Evolutionary conservation across 2,329 filamentous ascomycete genomes (phyloP), one percentile per base, ranked within the genome.

Genomic region (Waltergamsia citrina): DNA sequence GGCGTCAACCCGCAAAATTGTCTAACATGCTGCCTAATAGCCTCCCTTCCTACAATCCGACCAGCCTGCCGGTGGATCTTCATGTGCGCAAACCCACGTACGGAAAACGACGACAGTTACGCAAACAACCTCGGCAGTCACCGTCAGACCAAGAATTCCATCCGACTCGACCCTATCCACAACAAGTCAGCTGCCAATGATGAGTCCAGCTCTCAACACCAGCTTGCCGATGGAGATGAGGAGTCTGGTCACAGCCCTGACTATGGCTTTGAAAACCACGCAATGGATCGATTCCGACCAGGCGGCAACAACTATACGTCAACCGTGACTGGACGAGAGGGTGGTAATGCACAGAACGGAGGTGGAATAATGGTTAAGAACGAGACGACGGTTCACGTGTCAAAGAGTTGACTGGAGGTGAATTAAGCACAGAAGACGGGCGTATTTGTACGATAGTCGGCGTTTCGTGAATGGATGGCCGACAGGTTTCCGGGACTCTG

Each of bases 201-300:
- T 14, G 37, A 36, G 19, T 39, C 37, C 21, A 39, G 37, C 34
- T 39, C 37, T 14, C 36, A 29, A 21, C 37, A 36, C 37, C 33
- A 39, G 37, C 37, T 39, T 8, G 37, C 37, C 24, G 37, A 36
- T 19, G 30, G 33, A 11, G 37, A 39, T 17, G 37, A 35, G 20
- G 33, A 29, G 17, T 27, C 29, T 32, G 37, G 37, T 29, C 37
- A 29, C 23, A 23, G 15, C 33, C 35, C 32, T 15, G 20, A 22
- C 21, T 35, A 29, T 19, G 37, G 35, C 33, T 29, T 38, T 31
- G 37, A 38, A 19, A 38, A 23, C 11, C 21, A 38, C 29, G 29
- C 37, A n/a, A 32, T 33, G 6, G 29, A 38, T 35, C 28, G 33
- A 25, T 29, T 38, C 14, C 29, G 33, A 29, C 33, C 32, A 25